phyloP scores from a whole-genome alignment of 2,329 filamentous ascomycete species.

The Shiraia bambusicola region DNA sequence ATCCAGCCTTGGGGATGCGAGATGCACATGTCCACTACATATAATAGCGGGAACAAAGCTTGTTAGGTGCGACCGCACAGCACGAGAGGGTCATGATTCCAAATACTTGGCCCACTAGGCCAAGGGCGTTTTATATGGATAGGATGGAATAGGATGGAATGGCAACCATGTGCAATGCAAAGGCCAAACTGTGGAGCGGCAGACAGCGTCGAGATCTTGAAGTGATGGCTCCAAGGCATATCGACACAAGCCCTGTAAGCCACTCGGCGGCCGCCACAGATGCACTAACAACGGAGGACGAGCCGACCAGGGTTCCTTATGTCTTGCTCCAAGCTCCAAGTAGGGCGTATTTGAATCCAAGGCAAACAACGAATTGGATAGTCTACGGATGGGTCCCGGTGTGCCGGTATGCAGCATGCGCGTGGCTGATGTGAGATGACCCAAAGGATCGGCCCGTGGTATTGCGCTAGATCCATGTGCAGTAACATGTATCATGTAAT shows the following conservation, averaged over 20 bases:
- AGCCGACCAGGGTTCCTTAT: conserved; percentile 20
- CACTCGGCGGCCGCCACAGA: conserved; percentile 24
- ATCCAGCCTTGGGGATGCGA: conserved; percentile 5
- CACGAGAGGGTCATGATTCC: conserved; percentile 9
- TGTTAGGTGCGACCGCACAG: conserved; percentile 22
- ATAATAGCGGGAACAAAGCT: conserved; percentile 14
- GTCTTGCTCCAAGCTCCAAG: conserved; percentile 17
- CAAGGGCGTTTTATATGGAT: too few species aligned
- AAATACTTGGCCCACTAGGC: conserved; percentile 10
- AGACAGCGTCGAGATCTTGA: conserved; percentile 11
- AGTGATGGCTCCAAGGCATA: conserved; percentile 16
- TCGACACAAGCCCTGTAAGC: conserved; percentile 25
- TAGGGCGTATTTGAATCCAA: conserved; percentile 6
- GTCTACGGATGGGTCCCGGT: conserved; percentile 30
- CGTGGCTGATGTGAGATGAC: conserved; percentile 14
- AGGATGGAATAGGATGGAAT: conserved; percentile 5
- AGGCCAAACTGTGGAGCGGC: conserved; percentile 6
- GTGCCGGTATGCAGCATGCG: conserved; percentile 16
- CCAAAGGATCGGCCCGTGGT: conserved; percentile 34
- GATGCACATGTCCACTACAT: conserved; percentile 4
- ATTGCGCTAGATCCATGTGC: conserved; percentile 32
- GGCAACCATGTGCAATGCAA: conserved; percentile 9
- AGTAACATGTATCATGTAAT: conserved; percentile 21
- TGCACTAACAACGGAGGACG: conserved; percentile 24
- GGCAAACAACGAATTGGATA: conserved; percentile 21